Base-by-base conservation (phyloP, 345 rosid species). In the Gossypium ekmanianum region DNA sequence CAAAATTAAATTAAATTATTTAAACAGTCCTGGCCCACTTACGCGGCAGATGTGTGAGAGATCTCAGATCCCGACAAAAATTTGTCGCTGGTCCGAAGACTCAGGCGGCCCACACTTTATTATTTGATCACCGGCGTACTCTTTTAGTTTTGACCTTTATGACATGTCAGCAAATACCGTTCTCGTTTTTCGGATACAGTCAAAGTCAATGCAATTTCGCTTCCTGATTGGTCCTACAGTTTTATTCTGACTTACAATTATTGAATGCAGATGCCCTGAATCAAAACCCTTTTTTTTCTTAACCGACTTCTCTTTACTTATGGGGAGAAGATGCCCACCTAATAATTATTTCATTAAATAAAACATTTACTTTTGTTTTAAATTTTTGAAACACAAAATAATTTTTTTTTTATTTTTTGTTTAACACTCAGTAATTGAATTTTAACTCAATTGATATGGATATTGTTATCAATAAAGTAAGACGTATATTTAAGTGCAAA, bases 251-350 rank as follows among this genome's bases (percentile, higher is more conserved):
- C 11, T 4, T 1, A 6, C 2, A 22, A 68, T 61, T 17, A 18
- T 51, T 20, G 51, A 17, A 59, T 51, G 59, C 72, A n/a, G 78
- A 56, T 75, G 73, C 78, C 64, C 14, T 45, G 81, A 75, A 71
- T 47, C 75, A 55, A 26, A 18, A 56, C 27, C 7, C 66, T 26
- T 4, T 50, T 58, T n/a, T 9, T 44, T 44, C 11, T 2, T 12
- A 26, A 50, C 13, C 45, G 26, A 27, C 26, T 29, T 9, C 3
- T 29, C 11, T 17, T 51, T 27, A 2, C 26, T 47, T 68, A 13
- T 13, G 43, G 13, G 58, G 8, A 8, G 11, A 50, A 7, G 39
- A 10, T 50, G 12, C 4, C 16, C 16, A 11, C 4, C 7, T 13
- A 50, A 50, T 13, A 51, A 51, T 51, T 51, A 51, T 11, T 51